phyloP scores from a whole-genome alignment of 495 filamentous ascomycete species.

The Lophiotrema nucula region DNA sequence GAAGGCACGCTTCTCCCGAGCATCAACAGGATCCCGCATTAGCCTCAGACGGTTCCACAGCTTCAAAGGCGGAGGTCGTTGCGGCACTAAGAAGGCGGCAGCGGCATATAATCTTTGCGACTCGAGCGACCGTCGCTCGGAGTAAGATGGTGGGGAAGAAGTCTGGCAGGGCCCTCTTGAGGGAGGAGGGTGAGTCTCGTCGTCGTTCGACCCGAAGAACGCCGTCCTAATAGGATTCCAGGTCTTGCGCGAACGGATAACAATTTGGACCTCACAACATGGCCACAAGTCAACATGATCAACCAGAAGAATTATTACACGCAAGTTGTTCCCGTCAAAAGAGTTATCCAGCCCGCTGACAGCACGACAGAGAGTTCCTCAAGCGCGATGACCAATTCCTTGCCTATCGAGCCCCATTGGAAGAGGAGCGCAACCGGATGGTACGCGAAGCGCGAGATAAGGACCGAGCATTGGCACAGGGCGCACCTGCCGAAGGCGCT shows the following conservation, averaged over 20 bases:
- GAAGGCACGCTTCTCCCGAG: too few species aligned
- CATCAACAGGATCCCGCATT: too few species aligned
- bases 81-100: too few species aligned
- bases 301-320: constrained; percentile 99
- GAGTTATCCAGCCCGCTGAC: not conserved
- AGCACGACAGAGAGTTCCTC: constrained; percentile 65
- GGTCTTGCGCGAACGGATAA: constrained; percentile 96
- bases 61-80: too few species aligned
- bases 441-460: constrained; percentile 80
- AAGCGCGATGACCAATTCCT: constrained; percentile 97
- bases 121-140: too few species aligned
- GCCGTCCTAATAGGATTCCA: constrained; percentile 35
- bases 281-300: constrained; percentile 88
- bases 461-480: constrained; percentile 77
- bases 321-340: not conserved
- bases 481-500: constrained; percentile 51
- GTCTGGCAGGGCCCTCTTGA: constrained; percentile 41
- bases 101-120: too few species aligned
- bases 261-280: constrained; percentile 89
- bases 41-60: too few species aligned
- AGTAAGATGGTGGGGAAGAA: constrained; percentile 46
- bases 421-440: constrained; percentile 75
- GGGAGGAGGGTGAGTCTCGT: constrained; percentile 45
- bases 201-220: too few species aligned
- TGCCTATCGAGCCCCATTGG: constrained; percentile 78